These are phyloP conservation scores for Clathrus columnatus DNA, from an alignment of 768 basidiomycete genomes.

Conservation along the genomic window DNA sequence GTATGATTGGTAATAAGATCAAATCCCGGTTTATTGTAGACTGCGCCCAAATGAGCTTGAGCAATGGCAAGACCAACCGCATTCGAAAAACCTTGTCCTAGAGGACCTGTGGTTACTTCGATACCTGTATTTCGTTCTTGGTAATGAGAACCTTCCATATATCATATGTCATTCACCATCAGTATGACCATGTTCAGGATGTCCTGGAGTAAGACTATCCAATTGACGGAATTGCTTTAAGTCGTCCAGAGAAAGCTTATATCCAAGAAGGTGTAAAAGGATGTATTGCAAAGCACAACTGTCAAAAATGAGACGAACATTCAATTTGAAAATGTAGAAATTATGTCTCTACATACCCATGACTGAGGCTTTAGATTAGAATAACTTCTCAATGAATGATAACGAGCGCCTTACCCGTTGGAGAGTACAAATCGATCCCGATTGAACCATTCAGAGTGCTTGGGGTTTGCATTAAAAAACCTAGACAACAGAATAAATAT, in stretches of 20 bases:
- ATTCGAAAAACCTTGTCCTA: conserved; percentile 91
- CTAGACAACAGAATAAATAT: conserved; percentile 28
- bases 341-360: too few relatives aligned
- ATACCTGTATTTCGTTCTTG: conserved; percentile 36
- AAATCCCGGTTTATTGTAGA: conserved; percentile 82
- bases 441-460: conserved; percentile 89
- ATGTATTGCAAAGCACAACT: conserved; percentile 94
- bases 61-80: conserved; percentile 92
- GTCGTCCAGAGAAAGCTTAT: conserved; percentile 87
- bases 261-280: conserved; percentile 84
- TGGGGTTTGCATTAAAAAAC: conserved; percentile 83
- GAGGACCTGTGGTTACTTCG: conserved; percentile 92
- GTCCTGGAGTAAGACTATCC: conserved; percentile 85
- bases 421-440: conserved; percentile 96
- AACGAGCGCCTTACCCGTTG: conserved; percentile 58
- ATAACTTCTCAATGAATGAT: conserved; percentile 11
- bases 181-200: conserved; percentile 73
- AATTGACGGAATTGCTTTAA: conserved; percentile 90
- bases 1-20: conserved; percentile 80
- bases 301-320: conserved; percentile 5
- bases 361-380: conserved; percentile 32
- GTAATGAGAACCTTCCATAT: conserved; percentile 6
- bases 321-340: conserved; percentile 13
- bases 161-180: conserved; percentile 33
- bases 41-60: conserved; percentile 82